Percentiles rank a stretch among this genome's conserved stretches.
These are phyloP conservation scores for Anaeromyces robustus DNA, from an alignment of 192 early-diverging fungal genomes.

Conservation along the genomic window DNA sequence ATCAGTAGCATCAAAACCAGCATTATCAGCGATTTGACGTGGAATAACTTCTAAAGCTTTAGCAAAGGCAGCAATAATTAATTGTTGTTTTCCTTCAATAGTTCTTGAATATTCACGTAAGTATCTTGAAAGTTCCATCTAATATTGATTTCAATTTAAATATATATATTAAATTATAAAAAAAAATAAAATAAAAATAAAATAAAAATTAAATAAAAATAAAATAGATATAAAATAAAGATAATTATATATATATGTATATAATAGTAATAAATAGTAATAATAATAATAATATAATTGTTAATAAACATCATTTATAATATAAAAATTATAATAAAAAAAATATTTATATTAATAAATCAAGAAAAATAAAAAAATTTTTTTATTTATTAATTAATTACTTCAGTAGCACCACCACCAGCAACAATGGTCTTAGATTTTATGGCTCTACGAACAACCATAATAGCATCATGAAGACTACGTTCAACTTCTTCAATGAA, in stretches of 20 bases:
- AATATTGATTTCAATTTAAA: background rate
- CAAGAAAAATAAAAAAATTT: background rate
- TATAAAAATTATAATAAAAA: too few species aligned
- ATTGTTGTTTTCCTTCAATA: constrained; percentile 96
- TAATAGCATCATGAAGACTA: constrained; percentile 95
- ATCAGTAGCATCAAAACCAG: constrained; percentile 96
- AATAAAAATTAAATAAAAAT: constrained; percentile 3
- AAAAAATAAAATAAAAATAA: too few species aligned
- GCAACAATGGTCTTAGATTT: constrained; percentile 93
- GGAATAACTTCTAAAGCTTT: constrained; percentile 94
- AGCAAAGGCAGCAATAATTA: constrained; percentile 86
- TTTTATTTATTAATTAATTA: constrained; percentile 1
- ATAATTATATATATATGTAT: too few species aligned
- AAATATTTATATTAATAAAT: background rate
- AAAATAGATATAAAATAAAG: background rate
- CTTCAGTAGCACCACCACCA: constrained; percentile 91
- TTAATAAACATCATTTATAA: too few species aligned
- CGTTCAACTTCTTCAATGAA: constrained; percentile 99
- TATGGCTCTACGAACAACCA: constrained; percentile 95
- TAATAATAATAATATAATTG: too few species aligned
- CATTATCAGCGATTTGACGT: constrained; percentile 96
- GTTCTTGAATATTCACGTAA: constrained; percentile 80
- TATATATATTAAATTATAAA: too few species aligned
- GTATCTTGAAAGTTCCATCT: constrained; percentile 93
- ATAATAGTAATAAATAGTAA: too few species aligned